A percentile compares a stretch with the other conserved stretches of the same genome.
These are phyloP conservation scores for Acanthamoeba royreba DNA, from an alignment of 208 protist species.

Conservation along the genomic window DNA sequence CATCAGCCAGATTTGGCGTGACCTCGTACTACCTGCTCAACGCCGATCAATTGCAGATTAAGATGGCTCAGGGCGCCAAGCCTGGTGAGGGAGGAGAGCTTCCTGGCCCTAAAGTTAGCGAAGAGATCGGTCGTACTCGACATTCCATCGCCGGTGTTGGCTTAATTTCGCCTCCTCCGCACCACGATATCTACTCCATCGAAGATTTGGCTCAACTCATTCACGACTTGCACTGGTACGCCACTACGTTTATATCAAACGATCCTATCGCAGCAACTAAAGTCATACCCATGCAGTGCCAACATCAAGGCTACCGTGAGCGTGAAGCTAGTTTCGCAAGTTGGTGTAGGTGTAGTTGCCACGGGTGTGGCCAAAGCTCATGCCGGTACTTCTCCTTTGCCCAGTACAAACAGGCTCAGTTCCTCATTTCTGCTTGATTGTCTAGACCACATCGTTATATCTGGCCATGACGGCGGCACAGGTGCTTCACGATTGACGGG, in stretches of 20 bases:
- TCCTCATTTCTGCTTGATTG: not conserved
- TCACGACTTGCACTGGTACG: constrained; percentile 77
- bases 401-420: not conserved
- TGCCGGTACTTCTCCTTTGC: constrained; percentile 45
- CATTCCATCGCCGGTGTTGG: constrained; percentile 81
- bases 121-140: constrained; percentile 75
- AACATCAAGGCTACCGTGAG: constrained; percentile 73
- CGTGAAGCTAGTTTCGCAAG: constrained; percentile 80
- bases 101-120: constrained; percentile 78
- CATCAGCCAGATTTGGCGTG: constrained; percentile 85
- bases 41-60: constrained; percentile 87
- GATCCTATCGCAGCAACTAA: not conserved
- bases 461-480: constrained; percentile 86
- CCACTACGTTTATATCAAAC: not conserved
- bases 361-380: constrained; percentile 84
- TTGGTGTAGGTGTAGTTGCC: constrained; percentile 80
- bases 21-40: constrained; percentile 79
- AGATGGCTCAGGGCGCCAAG: constrained; percentile 88
- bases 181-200: constrained; percentile 90
- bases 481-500: constrained; percentile 83
- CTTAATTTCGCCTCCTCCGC: constrained; percentile 86
- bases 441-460: constrained; percentile 84
- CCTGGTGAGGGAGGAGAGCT: constrained; percentile 87
- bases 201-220: constrained; percentile 87
- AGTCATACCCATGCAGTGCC: constrained; percentile 5